Base-by-base conservation (phyloP, 495 filamentous ascomycete genomes). In the Aspergillus egyptiacus region DNA sequence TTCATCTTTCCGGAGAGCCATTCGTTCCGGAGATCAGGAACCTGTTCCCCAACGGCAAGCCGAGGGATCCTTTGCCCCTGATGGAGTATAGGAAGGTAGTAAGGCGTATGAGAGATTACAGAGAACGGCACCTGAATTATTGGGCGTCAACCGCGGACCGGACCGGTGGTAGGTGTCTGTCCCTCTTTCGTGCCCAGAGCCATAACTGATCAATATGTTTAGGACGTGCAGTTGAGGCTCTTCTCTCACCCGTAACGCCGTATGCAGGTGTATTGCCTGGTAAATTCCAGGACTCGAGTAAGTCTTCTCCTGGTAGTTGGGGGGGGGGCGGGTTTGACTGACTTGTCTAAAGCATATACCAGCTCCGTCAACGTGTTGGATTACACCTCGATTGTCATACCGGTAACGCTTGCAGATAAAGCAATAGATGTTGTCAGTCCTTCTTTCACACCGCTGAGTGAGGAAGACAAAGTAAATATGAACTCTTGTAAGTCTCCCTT, bases 1-100 rank as follows among this genome's bases (percentile, higher is more conserved):
- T 46, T 14, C 32, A 25, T 7, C 43, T 46, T 18, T 46, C 43
- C 3, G 43, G 31, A 1, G 43, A 46, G 19, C 43, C 43, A 6
- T 46, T 46, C 22, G 43, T 27, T 11, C 43, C 43, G 5, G 43
- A 46, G 22, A 46, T 46, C 20, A 35, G 8, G 9, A 46, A 36
- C 13, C 43, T 46, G 20, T 46, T 46, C 14, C 43, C 43, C 13
- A 46, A 46, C 14, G 43, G 43, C 43, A 46, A 46, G 20, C 43
- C 43, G 20, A 34, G 32, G n/a, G 20, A 32, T 2, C 31, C 43
- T 27, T 13, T 46, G n/a, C 43, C 30, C 22, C 43, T 46, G 5
- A 31, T n/a, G 2, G 43, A 46, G 32, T 46, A 46, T 15, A 20
- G 36, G 23, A 20, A 19, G 23, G 23, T 46, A 28, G 43, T 46